Evolutionary conservation across 306 rosid genomes (phyloP).

Genomic region (Lathyrus tuberosus): DNA sequence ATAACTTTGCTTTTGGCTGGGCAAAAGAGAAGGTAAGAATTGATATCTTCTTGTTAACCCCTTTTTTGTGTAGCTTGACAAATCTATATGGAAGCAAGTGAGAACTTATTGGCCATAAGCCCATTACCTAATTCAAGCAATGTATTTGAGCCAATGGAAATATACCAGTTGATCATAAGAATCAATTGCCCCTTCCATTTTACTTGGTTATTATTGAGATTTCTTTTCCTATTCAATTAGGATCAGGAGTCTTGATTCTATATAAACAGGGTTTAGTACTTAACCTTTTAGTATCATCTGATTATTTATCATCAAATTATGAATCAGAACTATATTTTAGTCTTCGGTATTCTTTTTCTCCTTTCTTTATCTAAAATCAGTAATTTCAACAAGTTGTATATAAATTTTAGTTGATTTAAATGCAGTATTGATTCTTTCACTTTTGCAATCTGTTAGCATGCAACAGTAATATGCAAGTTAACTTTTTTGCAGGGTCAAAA

Average conservation of each 20-base stretch:
- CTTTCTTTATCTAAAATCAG: neutral
- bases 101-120: neutral
- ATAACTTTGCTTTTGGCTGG: constrained; percentile 98
- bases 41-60: constrained; percentile 18
- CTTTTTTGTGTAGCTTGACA: constrained; percentile 16
- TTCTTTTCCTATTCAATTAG: neutral
- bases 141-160: neutral
- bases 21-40: constrained; percentile 93
- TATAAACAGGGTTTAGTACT: neutral
- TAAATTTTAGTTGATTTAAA: neutral
- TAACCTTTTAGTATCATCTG: neutral
- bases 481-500: constrained; percentile 85
- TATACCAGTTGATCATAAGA: neutral
- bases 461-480: constrained; percentile 2
- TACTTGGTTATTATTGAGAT: neutral
- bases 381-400: neutral
- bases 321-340: neutral
- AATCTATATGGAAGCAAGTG: neutral
- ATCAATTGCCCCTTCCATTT: neutral
- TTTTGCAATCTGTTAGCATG: neutral
- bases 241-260: neutral
- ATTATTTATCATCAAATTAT: neutral
- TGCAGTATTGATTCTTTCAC: constrained; percentile 1
- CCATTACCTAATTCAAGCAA: constrained; percentile 9
- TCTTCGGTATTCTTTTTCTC: neutral